Percentiles rank a stretch among this genome's conserved stretches.
Evolutionary conservation across 306 rosid species (phyloP).

Genomic region (Glycine tomentella): DNA sequence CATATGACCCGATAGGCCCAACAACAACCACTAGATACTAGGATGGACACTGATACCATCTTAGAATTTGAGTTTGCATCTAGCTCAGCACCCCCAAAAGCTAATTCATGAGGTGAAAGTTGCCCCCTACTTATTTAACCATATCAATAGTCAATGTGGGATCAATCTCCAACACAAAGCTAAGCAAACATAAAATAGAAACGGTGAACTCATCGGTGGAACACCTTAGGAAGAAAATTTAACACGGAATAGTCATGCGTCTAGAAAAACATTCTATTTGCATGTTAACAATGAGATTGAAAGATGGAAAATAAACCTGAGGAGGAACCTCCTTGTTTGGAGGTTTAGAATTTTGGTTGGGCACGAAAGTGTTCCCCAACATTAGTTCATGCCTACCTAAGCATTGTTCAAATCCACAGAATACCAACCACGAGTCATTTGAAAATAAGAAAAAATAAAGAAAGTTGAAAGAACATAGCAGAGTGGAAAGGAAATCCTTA

Average conservation of each 20-base stretch:
- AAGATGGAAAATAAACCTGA: conserved; percentile 56
- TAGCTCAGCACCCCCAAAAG: no score
- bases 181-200: neutral
- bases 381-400: conserved; percentile 83
- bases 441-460: neutral
- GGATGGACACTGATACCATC: no score
- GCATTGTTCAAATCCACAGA: conserved; percentile 33
- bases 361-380: conserved; percentile 79
- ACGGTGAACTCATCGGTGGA: neutral
- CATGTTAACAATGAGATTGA: no score
- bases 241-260: neutral
- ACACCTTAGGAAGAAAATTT: neutral
- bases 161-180: neutral
- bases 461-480: neutral
- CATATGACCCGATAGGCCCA: no score
- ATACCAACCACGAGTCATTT: neutral
- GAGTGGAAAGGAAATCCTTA: conserved; percentile 45
- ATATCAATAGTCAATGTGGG: neutral
- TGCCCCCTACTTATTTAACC: neutral
- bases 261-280: neutral
- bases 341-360: conserved; percentile 62
- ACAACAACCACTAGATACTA: no score
- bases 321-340: conserved; percentile 87
- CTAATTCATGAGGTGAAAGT: no score
- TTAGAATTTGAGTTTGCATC: no score